A percentile compares a stretch with the other conserved stretches of the same genome.
Conservation (phyloP, 306 rosid genomes). For the Casuarina glauca region DNA sequence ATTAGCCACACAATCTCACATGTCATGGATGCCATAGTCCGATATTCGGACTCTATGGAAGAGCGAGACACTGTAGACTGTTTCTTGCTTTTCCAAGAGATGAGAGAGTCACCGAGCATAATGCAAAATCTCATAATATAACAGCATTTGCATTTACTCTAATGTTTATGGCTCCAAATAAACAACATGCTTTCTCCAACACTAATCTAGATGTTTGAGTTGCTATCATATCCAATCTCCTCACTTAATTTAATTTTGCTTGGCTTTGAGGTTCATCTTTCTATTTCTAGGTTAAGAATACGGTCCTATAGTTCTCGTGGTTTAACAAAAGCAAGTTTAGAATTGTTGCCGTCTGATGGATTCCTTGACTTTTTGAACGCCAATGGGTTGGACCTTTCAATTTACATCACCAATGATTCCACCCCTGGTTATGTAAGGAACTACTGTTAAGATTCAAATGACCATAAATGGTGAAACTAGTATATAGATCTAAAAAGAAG, state of each 20-base stretch:
- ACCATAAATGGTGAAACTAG: too few species aligned
- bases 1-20: too few species aligned
- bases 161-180: too few species aligned
- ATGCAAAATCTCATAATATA: too few species aligned
- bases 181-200: neutral
- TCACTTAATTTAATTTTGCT: neutral
- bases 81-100: too few species aligned
- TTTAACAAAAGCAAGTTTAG: slow-evolving; percentile 46
- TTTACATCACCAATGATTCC: slow-evolving; percentile 61
- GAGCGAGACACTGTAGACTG: too few species aligned
- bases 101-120: too few species aligned
- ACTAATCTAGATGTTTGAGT: neutral
- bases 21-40: too few species aligned
- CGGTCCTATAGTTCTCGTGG: neutral
- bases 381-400: slow-evolving; percentile 71
- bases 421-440: slow-evolving; percentile 84
- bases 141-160: too few species aligned
- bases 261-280: neutral
- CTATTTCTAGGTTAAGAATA: neutral
- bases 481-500: too few species aligned
- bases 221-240: neutral
- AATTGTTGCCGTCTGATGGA: slow-evolving; percentile 51
- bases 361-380: slow-evolving; percentile 61
- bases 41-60: too few species aligned
- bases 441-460: neutral